Evolutionary conservation across 202 grass and related monocot species (phyloP), one percentile per base, ranked within the genome.

Genomic region (Carex sylvatica): DNA sequence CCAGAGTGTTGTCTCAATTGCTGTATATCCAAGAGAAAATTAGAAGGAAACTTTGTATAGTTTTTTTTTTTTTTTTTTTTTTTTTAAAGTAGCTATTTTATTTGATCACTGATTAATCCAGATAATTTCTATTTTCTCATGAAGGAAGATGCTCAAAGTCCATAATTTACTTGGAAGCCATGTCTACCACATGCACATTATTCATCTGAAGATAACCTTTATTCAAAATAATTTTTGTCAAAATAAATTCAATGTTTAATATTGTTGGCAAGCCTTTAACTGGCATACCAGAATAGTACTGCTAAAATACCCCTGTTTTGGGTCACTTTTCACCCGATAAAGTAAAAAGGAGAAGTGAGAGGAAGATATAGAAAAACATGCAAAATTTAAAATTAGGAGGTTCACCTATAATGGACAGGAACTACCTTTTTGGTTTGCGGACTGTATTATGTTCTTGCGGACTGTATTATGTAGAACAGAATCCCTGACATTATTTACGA

Each of bases 1-100:
- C 93, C 93, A 96, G 55, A 96, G 83, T 22, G 93, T 96, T 6
- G 93, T 96, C 87, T 96, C 93, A 14, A 96, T 92, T 6, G 93
- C 93, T 96, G 87, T 65, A 86, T 40, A 23, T 54, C 24, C 14
- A 30, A 54, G 46, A 74, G 47, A 54, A 30, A 74, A 74, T 28
- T 74, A 24, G 42, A 72, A 24, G 26, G 11, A 18, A 8, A 30
- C 2, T 36, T 53, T 18, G 18, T 15, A 16, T 52, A 15, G 23
- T 30, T 3, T 40, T 28, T 24, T 31, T 5, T 0, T 19, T 28
- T 24, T 31, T 5, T 6, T 28, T 28, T 28, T 28, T 28, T 1
- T n/a, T n/a, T n/a, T n/a, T n/a, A 54, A 54, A 30, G 13, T 4
- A 52, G 9, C 0, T 8, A 9, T 36, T 55, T 56, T 4, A 12